These are phyloP conservation scores for Botrytis paeoniae DNA, from an alignment of 2,329 filamentous ascomycete species.

Conservation along the genomic window DNA sequence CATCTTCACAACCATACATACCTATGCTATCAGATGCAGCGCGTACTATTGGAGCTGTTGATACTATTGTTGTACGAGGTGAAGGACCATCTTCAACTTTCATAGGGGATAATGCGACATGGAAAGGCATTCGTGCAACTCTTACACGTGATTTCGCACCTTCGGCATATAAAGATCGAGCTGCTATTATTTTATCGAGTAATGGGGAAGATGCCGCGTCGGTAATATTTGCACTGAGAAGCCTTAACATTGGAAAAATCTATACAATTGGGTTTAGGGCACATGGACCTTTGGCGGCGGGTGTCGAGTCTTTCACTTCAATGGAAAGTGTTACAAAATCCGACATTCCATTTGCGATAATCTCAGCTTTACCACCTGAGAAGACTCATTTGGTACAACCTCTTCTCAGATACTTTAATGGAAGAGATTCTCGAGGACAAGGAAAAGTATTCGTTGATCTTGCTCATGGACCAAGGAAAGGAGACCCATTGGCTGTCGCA, in stretches of 20 bases:
- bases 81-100: conserved; percentile 53
- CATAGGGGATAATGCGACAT: conserved; percentile 77
- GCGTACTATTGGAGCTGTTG: conserved; percentile 73
- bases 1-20: conserved; percentile 56
- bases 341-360: conserved; percentile 76
- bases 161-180: conserved; percentile 72
- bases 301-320: conserved; percentile 61
- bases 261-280: conserved; percentile 81
- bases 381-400: conserved; percentile 78
- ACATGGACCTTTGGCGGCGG: conserved; percentile 57
- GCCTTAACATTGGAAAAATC: conserved; percentile 71
- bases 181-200: conserved; percentile 72
- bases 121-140: conserved; percentile 81
- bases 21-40: conserved; percentile 71
- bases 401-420: conserved; percentile 65
- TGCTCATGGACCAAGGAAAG: conserved; percentile 60
- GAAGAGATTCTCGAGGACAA: conserved; percentile 21
- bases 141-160: conserved; percentile 79
- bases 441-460: conserved; percentile 78
- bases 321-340: conserved; percentile 79
- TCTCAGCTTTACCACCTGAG: conserved; percentile 74
- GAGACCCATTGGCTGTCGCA: conserved; percentile 67
- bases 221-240: conserved; percentile 74
- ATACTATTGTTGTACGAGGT: conserved; percentile 69
- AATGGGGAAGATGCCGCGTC: conserved; percentile 73